phyloP scores from a whole-genome alignment of 495 filamentous ascomycete genomes.

The Neurospora sublineolata region DNA sequence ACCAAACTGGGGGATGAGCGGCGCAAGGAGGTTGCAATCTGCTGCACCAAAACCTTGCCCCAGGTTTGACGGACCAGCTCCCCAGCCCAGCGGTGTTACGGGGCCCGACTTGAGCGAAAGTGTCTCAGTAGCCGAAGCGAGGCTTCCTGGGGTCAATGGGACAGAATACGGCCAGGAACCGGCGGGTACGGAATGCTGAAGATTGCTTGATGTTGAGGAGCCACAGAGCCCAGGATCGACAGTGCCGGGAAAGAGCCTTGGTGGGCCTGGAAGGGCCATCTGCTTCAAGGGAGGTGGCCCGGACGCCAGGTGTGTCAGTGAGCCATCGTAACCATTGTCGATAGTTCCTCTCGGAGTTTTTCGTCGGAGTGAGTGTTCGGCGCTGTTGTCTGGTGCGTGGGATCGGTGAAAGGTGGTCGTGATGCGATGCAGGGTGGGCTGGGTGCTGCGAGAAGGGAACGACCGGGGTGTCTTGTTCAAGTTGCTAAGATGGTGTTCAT shows the following conservation, averaged over 20 bases:
- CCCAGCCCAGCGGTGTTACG: slow-evolving; percentile 13
- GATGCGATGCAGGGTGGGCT: slow-evolving; percentile 21
- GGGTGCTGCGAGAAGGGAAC: slow-evolving; percentile 31
- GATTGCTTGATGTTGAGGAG: neutral
- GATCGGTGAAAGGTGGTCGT: slow-evolving; percentile 22
- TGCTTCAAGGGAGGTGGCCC: slow-evolving; percentile 79
- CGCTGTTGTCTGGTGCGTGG: slow-evolving; percentile 26
- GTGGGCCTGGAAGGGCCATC: slow-evolving; percentile 55
- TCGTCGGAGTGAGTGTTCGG: slow-evolving; percentile 73
- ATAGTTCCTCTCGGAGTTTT: slow-evolving; percentile 94
- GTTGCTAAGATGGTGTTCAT: slow-evolving; percentile 7
- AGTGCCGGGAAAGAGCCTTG: slow-evolving; percentile 27
- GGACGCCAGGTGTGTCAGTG: slow-evolving; percentile 58
- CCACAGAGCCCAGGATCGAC: slow-evolving; percentile 10
- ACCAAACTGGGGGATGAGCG: slow-evolving; percentile 20
- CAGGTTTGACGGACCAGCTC: slow-evolving; percentile 2
- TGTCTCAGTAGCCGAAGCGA: neutral
- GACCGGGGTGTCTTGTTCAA: slow-evolving; percentile 18
- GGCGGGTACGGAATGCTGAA: slow-evolving; percentile 7
- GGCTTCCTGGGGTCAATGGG: neutral
- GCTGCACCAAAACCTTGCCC: slow-evolving; percentile 5
- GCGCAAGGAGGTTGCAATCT: slow-evolving; percentile 13
- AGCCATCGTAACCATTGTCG: slow-evolving; percentile 88
- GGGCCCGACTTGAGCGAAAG: slow-evolving; percentile 3
- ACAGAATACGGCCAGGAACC: slow-evolving; percentile 14